Base-by-base conservation (phyloP, 352 stramenopile genomes). In the Phytophthora lateralis region DNA sequence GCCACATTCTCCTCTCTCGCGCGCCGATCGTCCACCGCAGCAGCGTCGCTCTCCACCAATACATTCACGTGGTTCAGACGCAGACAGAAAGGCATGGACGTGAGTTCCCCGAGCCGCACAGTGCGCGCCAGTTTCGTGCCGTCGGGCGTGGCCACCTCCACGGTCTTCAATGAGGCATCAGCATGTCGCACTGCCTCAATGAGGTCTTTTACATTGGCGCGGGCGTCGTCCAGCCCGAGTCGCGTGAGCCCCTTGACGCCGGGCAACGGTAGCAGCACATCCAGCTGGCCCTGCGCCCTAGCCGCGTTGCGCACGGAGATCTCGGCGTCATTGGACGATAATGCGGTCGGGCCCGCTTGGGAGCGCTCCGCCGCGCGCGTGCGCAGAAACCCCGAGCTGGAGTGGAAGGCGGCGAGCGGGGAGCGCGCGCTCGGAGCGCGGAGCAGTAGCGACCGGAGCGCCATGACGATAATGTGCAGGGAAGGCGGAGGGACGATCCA, bases 31-130 rank as follows among this genome's bases (percentile, higher is more conserved):
- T 85, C 73, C 48, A 73, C 68, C 3, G 60, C 37, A 7, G 29
- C 47, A 4, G 14, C 59, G 66, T 80, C 70, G 39, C 84, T 85
- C 56, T 87, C 64, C 17, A 89, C 61, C 29, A 86, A 27, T 26
- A 90, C 58, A 55, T 83, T 80, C 18, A 89, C 69, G 49, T 89
- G 71, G 64, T 93, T 90, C 11, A 93, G 60, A 7, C 80, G 75
- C 29, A 93, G 49, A 49, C 87, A 85, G 57, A 93, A 90, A 17
- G 78, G 27, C 73, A 91, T 86, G 48, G 68, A 65, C 39, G 76
- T 82, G 41, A 93, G 73, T 52, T 90, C 82, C 8, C 58, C 50
- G 6, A 93, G 52, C 15, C 80, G 76, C 51, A 90, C 80, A 7
- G 74, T 90, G 42, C 82, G 83, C 44, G 82, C 80, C 49, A 93